Evolutionary conservation across 2,329 filamentous ascomycete species (phyloP), one percentile per base, ranked within the genome.

Genomic region (Metarhizium guizhouense): DNA sequence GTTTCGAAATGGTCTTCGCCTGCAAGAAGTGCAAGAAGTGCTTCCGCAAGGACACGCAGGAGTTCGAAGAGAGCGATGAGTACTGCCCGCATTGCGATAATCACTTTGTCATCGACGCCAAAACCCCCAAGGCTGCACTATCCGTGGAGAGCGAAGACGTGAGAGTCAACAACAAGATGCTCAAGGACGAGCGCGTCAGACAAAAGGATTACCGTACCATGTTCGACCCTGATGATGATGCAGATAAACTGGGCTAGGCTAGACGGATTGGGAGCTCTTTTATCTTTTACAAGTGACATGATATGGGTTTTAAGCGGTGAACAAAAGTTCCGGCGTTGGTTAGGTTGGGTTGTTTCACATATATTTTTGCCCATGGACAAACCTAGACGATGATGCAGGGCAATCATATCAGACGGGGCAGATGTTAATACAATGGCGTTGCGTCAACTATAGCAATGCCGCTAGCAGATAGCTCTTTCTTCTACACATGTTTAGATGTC

Each of bases 61-160:
- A 96, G 70, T 96, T 96, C 65, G 94, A 99, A 64, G 94, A 99
- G 64, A 87, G 89, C 69, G 94, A 99, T 75, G 95, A 99, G 72
- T 99, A 95, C 79, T 99, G 94, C 77, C 95, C 94, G 25, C 90
- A 96, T 76, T 99, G 94, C 77, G 94, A 99, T 70, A 99, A 99
- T 75, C 95, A 99, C 74, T 99, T 92, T 68, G 88, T 99, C 43
- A 79, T 99, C 60, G 92, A 97, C 4, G 95, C 94, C 53, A 73
- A 87, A 63, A 89, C 87, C 4, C 90, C 94, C 25, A 88, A 95
- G 73, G 82, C 92, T 10, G 82, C 87, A 40, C 74, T 99, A 53
- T 84, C 92, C 62, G 82, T 99, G 53, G 94, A 99, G 76, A 89
- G 93, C 58, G 93, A 95, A 60, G 95, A 99, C 73, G 85, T 86